These are phyloP conservation scores for Colletotrichum sidae DNA, from an alignment of 2,329 filamentous ascomycete genomes.

Conservation along the genomic window DNA sequence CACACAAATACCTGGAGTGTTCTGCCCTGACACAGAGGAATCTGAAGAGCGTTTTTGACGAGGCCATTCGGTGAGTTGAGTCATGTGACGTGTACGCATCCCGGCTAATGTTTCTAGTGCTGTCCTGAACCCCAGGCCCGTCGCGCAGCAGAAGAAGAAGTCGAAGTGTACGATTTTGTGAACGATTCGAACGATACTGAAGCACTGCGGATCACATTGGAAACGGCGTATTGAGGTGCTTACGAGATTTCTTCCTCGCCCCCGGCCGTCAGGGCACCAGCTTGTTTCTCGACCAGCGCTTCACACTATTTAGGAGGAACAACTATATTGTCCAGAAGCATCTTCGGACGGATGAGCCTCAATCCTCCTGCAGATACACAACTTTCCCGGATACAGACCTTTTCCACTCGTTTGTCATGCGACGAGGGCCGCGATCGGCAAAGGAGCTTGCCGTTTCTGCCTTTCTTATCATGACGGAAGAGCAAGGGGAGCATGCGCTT, in stretches of 20 bases:
- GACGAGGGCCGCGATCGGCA: neutral
- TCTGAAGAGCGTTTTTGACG: conserved; percentile 98
- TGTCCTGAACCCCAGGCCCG: conserved; percentile 76
- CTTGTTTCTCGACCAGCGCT: conserved; percentile 26
- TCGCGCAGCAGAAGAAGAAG: conserved; percentile 69
- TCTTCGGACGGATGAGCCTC: conserved; percentile 12
- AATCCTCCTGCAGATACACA: conserved; percentile 23
- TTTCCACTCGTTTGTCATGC: conserved; percentile 3
- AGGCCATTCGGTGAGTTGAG: conserved; percentile 87
- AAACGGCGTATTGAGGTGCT: conserved; percentile 31
- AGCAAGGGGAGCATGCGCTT: conserved; percentile 3
- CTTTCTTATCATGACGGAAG: neutral
- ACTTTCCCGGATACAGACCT: conserved; percentile 16
- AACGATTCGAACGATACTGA: conserved; percentile 39
- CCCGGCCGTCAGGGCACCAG: conserved; percentile 24
- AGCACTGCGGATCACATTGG: conserved; percentile 29
- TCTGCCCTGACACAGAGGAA: conserved; percentile 97
- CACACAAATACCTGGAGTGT: conserved; percentile 98
- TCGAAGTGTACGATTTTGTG: conserved; percentile 78
- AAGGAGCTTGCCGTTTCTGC: conserved; percentile 16
- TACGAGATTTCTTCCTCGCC: conserved; percentile 16
- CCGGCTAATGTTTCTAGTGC: conserved; percentile 61
- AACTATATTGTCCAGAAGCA: conserved; percentile 20
- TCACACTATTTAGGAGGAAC: conserved; percentile 19
- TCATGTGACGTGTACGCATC: conserved; percentile 42